Conservation (phyloP, 176 grass and related monocot genomes). For the Themeda triandra region DNA sequence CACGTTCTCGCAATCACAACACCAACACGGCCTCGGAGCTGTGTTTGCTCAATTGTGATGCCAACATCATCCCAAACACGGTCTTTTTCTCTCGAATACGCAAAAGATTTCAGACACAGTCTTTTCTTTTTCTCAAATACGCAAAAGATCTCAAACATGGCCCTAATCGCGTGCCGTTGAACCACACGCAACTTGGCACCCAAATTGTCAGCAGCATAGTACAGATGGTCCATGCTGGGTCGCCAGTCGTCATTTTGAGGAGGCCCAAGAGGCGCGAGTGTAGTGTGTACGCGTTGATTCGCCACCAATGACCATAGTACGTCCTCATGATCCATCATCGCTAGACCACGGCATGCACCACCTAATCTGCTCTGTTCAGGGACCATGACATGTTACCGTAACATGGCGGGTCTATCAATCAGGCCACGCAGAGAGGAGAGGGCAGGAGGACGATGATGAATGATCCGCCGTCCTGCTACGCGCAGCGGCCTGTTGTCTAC, state of each 20-base stretch:
- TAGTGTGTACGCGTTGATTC: slow-evolving; percentile 13
- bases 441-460: neutral
- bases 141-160: no score
- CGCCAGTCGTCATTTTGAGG: neutral
- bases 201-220: neutral
- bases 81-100: no score
- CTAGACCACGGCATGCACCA: neutral
- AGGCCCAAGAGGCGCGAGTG: neutral
- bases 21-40: no score
- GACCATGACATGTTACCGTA: slow-evolving; percentile 53
- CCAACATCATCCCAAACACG: no score
- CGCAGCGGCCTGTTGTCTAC: neutral
- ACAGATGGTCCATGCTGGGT: slow-evolving; percentile 4
- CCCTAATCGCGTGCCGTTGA: neutral
- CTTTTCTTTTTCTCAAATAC: no score
- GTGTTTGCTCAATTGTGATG: no score
- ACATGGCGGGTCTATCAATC: slow-evolving; percentile 37
- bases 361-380: neutral
- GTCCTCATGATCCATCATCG: neutral
- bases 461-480: slow-evolving; percentile 19
- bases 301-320: neutral
- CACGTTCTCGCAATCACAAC: no score
- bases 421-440: neutral
- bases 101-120: no score
- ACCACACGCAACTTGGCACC: neutral